Conservation (phyloP, 2,329 filamentous ascomycete species). For the Alternaria sp. region DNA sequence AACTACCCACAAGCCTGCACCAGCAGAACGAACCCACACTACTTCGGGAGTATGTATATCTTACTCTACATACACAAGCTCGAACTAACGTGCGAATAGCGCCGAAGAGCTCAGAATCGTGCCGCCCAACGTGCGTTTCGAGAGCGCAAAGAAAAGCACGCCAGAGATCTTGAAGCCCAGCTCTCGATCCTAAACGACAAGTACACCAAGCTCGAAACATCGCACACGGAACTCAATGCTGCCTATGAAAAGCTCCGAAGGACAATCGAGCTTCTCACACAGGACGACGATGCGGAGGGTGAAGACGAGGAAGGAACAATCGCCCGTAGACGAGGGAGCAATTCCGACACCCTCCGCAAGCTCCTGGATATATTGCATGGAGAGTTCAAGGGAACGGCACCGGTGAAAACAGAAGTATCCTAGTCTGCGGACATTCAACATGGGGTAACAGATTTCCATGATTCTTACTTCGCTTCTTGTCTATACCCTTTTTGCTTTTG, state of each 20-base stretch:
- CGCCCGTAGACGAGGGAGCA: conserved; percentile 36
- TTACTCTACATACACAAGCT: not conserved
- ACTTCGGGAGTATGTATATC: conserved; percentile 49
- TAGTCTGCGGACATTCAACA: not conserved
- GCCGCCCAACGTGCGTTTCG: conserved; percentile 69
- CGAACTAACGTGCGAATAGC: conserved; percentile 49
- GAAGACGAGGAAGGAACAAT: conserved; percentile 38
- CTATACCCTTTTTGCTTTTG: conserved; percentile 21
- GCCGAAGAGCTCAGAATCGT: conserved; percentile 68
- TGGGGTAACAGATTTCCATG: not conserved
- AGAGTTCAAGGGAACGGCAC: conserved; percentile 40
- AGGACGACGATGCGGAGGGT: conserved; percentile 45
- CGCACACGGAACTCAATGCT: conserved; percentile 57
- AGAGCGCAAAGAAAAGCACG: conserved; percentile 71
- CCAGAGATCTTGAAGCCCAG: conserved; percentile 68
- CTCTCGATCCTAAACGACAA: conserved; percentile 64
- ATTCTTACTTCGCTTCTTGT: conserved; percentile 18
- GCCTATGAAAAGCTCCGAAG: conserved; percentile 54
- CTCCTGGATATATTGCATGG: conserved; percentile 51
- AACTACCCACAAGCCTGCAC: conserved; percentile 26
- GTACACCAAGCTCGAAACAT: conserved; percentile 64
- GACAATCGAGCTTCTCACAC: conserved; percentile 50
- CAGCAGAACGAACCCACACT: conserved; percentile 47
- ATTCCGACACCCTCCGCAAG: conserved; percentile 49
- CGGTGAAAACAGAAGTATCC: conserved; percentile 35